These are phyloP conservation scores for Claviceps pazoutovae DNA, from an alignment of 2,329 filamentous ascomycete species.

Conservation along the genomic window DNA sequence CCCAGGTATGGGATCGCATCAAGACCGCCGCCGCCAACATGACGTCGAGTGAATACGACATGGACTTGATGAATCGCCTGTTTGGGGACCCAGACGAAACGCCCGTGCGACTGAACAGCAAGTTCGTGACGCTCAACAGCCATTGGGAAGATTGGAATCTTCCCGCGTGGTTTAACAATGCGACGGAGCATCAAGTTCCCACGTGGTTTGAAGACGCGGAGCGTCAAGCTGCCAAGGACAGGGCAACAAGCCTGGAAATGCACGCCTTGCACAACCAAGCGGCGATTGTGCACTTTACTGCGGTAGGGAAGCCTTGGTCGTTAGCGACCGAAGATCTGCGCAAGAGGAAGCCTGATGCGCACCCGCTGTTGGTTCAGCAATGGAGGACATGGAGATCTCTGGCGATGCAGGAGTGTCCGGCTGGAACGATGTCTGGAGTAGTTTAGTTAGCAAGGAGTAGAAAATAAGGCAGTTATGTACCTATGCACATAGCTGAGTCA, in stretches of 20 bases:
- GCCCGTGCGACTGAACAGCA: slow-evolving; percentile 1
- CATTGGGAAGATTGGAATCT: slow-evolving; percentile 11
- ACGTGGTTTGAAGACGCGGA: slow-evolving; percentile 6
- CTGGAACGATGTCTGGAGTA: not conserved
- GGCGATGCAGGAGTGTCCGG: slow-evolving; percentile 6
- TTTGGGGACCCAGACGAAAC: slow-evolving; percentile 1
- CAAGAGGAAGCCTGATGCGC: slow-evolving; percentile 1
- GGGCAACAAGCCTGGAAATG: slow-evolving; percentile 3
- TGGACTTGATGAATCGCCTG: slow-evolving; percentile 10
- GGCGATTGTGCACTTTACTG: slow-evolving; percentile 8
- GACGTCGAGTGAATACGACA: slow-evolving; percentile 7
- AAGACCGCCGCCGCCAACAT: not conserved
- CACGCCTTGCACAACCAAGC: slow-evolving; percentile 8
- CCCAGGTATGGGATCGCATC: slow-evolving; percentile 6
- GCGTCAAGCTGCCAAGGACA: not conserved
- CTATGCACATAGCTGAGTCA: not conserved
- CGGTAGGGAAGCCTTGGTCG: slow-evolving; percentile 8
- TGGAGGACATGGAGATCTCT: slow-evolving; percentile 8
- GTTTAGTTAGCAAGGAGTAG: not conserved
- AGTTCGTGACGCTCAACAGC: slow-evolving; percentile 8
- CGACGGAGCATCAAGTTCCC: slow-evolving; percentile 1
- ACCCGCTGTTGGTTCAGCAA: slow-evolving; percentile 6
- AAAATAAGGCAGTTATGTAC: not conserved
- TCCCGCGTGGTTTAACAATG: slow-evolving; percentile 7
- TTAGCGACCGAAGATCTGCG: not conserved